phyloP scores from a whole-genome alignment of 257 asterid species.

The Sherardia arvensis region DNA sequence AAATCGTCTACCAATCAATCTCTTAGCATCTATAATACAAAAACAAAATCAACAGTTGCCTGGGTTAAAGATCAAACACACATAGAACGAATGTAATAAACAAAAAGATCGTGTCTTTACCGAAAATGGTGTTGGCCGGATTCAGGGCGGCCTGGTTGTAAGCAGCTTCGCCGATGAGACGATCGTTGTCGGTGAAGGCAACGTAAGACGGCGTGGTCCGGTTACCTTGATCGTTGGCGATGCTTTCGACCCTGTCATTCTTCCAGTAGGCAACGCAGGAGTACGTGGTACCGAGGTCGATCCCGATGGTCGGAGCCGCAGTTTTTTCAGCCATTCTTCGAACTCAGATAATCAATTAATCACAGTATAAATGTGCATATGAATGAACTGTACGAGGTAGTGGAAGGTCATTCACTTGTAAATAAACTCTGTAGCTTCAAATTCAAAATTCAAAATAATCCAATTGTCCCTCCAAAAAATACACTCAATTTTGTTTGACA shows the following conservation, averaged over 20 bases:
- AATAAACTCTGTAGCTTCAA: background rate
- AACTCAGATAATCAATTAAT: background rate
- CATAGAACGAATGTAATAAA: background rate
- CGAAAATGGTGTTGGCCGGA: background rate
- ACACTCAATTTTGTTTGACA: background rate
- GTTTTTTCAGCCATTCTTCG: background rate
- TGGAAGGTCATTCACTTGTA: no score
- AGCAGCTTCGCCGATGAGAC: background rate
- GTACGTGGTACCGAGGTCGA: background rate
- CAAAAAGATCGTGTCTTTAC: background rate
- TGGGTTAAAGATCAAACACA: background rate
- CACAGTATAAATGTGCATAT: background rate
- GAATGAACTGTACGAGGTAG: background rate
- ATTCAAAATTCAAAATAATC: background rate
- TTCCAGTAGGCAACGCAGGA: background rate
- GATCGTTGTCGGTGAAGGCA: background rate
- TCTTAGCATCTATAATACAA: conserved; percentile 13
- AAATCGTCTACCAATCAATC: conserved; percentile 25
- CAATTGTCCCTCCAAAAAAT: background rate
- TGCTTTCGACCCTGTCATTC: background rate
- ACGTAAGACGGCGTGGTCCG: background rate
- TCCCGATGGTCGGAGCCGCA: background rate
- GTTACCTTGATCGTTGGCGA: conserved; percentile 1
- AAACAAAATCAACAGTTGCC: background rate
- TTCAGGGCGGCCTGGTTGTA: background rate